Evolutionary conservation across 495 filamentous ascomycete genomes (phyloP).

Genomic region (Neurospora hispaniola): DNA sequence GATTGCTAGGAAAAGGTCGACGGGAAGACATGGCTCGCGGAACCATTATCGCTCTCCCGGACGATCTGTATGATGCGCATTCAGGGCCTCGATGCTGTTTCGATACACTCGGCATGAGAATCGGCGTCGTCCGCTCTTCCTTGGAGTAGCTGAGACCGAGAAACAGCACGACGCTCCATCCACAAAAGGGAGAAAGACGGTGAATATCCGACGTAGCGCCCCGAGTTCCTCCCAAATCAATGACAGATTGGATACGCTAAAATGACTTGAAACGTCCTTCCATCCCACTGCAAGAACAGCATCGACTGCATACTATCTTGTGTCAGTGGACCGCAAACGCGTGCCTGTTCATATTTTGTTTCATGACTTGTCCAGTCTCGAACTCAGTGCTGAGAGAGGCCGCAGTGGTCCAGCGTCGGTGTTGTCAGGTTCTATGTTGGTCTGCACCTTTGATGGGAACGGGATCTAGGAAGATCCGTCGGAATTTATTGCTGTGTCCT

Average conservation of each 20-base stretch:
- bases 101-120: background rate
- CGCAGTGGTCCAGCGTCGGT: conserved; percentile 5
- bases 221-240: background rate
- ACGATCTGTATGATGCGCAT: conserved; percentile 19
- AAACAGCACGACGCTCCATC: background rate
- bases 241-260: conserved; percentile 1
- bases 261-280: background rate
- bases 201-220: conserved; percentile 8
- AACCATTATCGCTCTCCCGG: conserved; percentile 7
- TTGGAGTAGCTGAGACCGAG: conserved; percentile 12
- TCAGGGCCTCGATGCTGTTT: background rate
- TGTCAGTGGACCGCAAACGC: background rate
- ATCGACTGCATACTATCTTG: background rate
- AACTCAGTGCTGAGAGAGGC: conserved; percentile 3
- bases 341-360: background rate
- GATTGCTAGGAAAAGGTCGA: conserved; percentile 12
- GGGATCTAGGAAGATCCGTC: background rate
- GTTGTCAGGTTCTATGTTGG: conserved; percentile 6
- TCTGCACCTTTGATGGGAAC: background rate
- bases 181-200: background rate
- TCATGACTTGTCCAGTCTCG: conserved; percentile 3
- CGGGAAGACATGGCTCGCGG: conserved; percentile 15
- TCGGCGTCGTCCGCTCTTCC: conserved; percentile 6
- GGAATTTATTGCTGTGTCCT: background rate
- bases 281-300: background rate